phyloP scores from a whole-genome alignment of 768 basidiomycete species.

The Phylloporus sp. region DNA sequence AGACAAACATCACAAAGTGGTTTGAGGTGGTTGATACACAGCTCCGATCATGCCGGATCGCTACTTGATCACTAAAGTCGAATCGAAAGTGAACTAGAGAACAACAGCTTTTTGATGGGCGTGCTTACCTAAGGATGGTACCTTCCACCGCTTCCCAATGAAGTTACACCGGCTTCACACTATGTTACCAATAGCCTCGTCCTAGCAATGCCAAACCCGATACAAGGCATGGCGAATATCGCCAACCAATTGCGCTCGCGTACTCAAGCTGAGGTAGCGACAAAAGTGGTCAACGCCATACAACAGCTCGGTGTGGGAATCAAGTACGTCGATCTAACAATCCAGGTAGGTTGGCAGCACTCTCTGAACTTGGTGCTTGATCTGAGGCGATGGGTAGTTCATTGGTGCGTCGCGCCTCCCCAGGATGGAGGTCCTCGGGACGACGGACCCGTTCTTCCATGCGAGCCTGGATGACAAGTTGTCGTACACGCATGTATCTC shows the following conservation, averaged over 20 bases:
- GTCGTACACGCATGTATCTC: conserved; percentile 53
- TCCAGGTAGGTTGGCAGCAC: conserved; percentile 39
- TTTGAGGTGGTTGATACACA: too few species aligned
- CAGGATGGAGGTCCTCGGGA: conserved; percentile 60
- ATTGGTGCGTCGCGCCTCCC: conserved; percentile 68
- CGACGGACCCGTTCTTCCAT: conserved; percentile 68
- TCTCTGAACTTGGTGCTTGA: not conserved
- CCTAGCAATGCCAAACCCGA: conserved; percentile 13
- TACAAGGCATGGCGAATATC: conserved; percentile 13
- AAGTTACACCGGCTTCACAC: too few species aligned
- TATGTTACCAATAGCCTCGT: too few species aligned
- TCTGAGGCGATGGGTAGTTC: conserved; percentile 40
- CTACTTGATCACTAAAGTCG: too few species aligned
- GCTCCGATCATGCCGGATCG: too few species aligned
- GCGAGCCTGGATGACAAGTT: conserved; percentile 60
- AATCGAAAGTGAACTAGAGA: too few species aligned
- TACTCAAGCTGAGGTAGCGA: not conserved
- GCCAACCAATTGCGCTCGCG: conserved; percentile 7
- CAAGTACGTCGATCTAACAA: conserved; percentile 53
- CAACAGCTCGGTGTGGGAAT: conserved; percentile 32
- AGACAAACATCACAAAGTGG: too few species aligned
- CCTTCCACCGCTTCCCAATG: too few species aligned
- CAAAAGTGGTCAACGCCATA: conserved; percentile 27
- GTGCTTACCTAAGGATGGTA: conserved; percentile 4
- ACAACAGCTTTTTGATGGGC: too few species aligned